These are phyloP conservation scores for Cicer arietinum DNA, from an alignment of 306 rosid species.

Conservation along the genomic window DNA sequence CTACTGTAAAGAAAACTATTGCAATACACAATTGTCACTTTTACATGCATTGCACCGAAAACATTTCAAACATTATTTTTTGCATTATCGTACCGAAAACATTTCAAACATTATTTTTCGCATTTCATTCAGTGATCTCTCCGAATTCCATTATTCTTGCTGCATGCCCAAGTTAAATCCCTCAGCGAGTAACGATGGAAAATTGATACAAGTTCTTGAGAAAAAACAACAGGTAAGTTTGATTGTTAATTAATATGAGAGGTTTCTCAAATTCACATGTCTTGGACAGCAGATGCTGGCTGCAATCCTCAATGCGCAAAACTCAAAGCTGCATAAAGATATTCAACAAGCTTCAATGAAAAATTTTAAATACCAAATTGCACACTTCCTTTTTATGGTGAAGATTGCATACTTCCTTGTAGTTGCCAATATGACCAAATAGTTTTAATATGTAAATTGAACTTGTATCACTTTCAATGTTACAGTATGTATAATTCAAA, in stretches of 20 bases:
- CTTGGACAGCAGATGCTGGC: background rate
- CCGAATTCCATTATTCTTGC: background rate
- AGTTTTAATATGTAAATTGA: slow-evolving; percentile 9
- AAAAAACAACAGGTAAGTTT: background rate
- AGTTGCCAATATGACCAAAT: slow-evolving; percentile 5
- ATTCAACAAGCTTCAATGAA: slow-evolving; percentile 1
- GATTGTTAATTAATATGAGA: background rate
- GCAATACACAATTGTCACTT: too few relatives aligned
- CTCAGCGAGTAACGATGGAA: too few relatives aligned
- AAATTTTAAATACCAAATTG: background rate
- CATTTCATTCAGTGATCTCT: background rate
- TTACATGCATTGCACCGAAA: too few relatives aligned
- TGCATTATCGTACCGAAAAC: background rate
- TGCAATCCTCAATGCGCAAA: background rate
- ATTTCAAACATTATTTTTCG: background rate
- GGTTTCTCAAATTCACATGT: background rate
- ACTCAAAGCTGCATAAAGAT: background rate
- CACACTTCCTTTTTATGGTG: background rate
- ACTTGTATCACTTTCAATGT: background rate
- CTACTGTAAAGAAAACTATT: background rate
- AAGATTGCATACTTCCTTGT: background rate
- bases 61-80: background rate
- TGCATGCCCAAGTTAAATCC: background rate
- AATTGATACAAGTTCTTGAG: background rate
- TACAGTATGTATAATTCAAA: too few relatives aligned